A percentile compares a stretch with the other conserved stretches of the same genome.
Evolutionary conservation across 2,329 filamentous ascomycete genomes (phyloP).

Genomic region (Geosmithia morbida): DNA sequence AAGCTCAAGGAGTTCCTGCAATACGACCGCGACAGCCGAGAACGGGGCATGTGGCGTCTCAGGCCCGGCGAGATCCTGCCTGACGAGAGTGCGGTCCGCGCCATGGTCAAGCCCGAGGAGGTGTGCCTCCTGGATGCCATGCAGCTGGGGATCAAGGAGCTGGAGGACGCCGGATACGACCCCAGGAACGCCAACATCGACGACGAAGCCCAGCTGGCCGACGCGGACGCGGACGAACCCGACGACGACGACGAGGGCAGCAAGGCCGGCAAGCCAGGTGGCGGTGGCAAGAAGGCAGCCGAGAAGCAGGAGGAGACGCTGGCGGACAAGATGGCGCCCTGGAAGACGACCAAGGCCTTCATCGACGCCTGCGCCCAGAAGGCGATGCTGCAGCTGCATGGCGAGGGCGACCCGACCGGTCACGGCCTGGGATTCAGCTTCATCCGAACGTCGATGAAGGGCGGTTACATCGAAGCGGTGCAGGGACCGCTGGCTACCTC

Average conservation of each 20-base stretch:
- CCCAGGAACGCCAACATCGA: constrained; percentile 44
- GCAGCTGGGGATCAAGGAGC: constrained; percentile 85
- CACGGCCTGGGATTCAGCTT: constrained; percentile 93
- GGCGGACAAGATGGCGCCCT: constrained; percentile 82
- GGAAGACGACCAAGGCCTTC: constrained; percentile 95
- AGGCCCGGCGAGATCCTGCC: constrained; percentile 59
- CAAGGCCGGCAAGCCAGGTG: constrained; percentile 17
- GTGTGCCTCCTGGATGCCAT: constrained; percentile 91
- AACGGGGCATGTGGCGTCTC: constrained; percentile 72
- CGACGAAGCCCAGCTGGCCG: constrained; percentile 48
- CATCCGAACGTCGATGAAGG: constrained; percentile 97
- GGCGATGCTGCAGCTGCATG: constrained; percentile 90
- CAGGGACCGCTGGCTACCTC: constrained; percentile 50
- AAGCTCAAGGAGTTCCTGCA: constrained; percentile 94
- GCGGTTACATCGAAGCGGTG: constrained; percentile 76
- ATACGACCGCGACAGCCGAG: constrained; percentile 61
- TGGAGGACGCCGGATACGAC: constrained; percentile 82
- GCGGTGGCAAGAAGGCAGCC: constrained; percentile 22
- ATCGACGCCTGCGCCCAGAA: constrained; percentile 87
- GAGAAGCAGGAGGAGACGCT: constrained; percentile 53
- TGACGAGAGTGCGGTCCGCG: constrained; percentile 66
- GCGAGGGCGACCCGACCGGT: constrained; percentile 86
- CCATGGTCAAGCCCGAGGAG: constrained; percentile 90
- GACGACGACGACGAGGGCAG: constrained; percentile 28
- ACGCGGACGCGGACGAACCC: constrained; percentile 45